Evolutionary conservation across 2,329 filamentous ascomycete species (phyloP).

Genomic region (Purpureocillium lavendulum): DNA sequence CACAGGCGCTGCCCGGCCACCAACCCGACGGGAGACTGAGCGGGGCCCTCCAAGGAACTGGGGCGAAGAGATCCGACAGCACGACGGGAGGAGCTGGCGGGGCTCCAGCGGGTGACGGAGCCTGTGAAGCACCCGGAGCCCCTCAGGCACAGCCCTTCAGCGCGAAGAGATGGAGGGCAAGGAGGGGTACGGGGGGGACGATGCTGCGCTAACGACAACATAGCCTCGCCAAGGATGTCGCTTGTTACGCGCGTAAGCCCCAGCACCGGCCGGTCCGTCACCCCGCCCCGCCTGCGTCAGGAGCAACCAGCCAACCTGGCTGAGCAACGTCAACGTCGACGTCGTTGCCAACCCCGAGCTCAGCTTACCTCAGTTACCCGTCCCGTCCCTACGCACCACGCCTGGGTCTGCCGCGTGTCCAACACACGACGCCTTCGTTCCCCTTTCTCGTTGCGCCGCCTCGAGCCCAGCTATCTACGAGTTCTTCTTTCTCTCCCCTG

Average conservation of each 20-base stretch:
- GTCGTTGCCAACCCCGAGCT: slow-evolving; percentile 8
- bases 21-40: too few relatives aligned
- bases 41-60: too few relatives aligned
- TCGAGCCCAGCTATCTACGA: neutral
- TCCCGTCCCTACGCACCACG: slow-evolving; percentile 6
- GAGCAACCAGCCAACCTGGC: neutral
- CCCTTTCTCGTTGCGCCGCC: neutral
- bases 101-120: too few relatives aligned
- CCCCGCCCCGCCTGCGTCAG: slow-evolving; percentile 5
- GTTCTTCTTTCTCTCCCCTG: neutral
- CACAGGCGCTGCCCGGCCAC: too few relatives aligned
- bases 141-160: too few relatives aligned
- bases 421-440: neutral
- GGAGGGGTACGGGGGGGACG: neutral
- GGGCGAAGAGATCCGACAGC: too few relatives aligned
- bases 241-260: slow-evolving; percentile 4
- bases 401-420: slow-evolving; percentile 4
- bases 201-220: neutral
- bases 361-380: slow-evolving; percentile 4
- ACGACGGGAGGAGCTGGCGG: too few relatives aligned
- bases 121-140: too few relatives aligned
- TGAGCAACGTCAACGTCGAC: slow-evolving; percentile 9
- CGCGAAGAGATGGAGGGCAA: too few relatives aligned
- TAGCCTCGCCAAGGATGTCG: neutral
- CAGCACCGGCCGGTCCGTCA: neutral